Percentiles rank a stretch among this genome's conserved stretches.
phyloP scores from a whole-genome alignment of 805 yeast species.

The Candida quercuum region DNA sequence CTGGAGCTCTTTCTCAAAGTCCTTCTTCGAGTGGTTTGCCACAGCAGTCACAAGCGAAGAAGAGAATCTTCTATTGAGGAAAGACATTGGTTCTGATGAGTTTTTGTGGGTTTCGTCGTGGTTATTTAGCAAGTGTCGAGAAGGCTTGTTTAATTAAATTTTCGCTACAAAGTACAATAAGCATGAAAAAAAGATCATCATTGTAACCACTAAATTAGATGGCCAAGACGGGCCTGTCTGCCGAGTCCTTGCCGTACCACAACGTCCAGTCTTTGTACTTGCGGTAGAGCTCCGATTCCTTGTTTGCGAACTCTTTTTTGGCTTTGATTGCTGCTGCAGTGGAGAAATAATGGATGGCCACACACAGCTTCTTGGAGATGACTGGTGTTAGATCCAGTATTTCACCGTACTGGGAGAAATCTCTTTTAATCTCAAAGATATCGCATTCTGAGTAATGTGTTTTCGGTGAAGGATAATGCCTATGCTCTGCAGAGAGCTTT shows the following conservation, averaged over 20 bases:
- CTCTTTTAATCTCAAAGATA: conserved; percentile 37
- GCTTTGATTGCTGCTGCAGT: conserved; percentile 56
- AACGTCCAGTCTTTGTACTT: conserved; percentile 58
- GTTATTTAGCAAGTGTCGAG: too few species aligned
- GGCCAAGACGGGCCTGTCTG: conserved; percentile 40
- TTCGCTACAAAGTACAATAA: too few species aligned
- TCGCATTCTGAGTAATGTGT: conserved; percentile 41
- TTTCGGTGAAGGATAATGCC: conserved; percentile 38
- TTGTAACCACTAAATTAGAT: not conserved
- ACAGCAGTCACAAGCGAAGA: conserved; percentile 5
- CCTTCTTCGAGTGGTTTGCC: conserved; percentile 1
- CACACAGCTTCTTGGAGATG: conserved; percentile 58
- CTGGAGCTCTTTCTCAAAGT: conserved; percentile 6
- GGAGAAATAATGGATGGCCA: conserved; percentile 55
- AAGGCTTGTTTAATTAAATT: too few species aligned
- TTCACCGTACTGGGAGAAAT: conserved; percentile 53
- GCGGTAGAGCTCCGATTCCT: conserved; percentile 28
- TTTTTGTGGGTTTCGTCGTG: not conserved
- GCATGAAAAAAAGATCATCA: not conserved
- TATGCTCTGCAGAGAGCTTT: conserved; percentile 4
- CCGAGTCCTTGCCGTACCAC: conserved; percentile 62
- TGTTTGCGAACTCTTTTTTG: conserved; percentile 38
- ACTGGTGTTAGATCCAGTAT: conserved; percentile 60
- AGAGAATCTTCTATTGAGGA: conserved; percentile 3
- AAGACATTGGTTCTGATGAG: not conserved